Evolutionary conservation across 805 yeast genomes (phyloP), one percentile per base, ranked within the genome.

Genomic region (Teunomyces tritomae): DNA sequence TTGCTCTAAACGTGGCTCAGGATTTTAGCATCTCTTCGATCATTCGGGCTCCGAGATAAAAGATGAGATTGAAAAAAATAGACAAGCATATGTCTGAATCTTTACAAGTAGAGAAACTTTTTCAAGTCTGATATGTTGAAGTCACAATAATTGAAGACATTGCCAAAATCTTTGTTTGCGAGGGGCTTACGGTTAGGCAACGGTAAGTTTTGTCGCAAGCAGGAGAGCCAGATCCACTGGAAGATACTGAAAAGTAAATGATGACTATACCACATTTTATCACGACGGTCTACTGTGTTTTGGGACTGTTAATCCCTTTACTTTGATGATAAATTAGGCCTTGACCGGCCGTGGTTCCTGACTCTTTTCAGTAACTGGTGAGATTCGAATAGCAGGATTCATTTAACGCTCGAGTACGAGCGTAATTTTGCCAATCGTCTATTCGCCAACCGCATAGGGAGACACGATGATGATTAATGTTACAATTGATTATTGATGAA

Each of bases 71-170:
- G 79, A 78, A 80, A 80, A 76, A 75, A 42, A 72, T 67, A 69
- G 96, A 91, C 97, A 91, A 91, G 97, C 97, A 91, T 91, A 91
- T 91, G 96, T 90, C 97, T 84, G 96, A 90, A 68, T 71, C 68
- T 54, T n/a, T 66, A 57, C 49, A 64, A 73, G 89, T 80, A 73
- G 90, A 81, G 66, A 80, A 71, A 66, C 61, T 68, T 77, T 68
- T 75, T 81, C 79, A 56, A 55, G 76, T 72, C 78, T 73, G 77
- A 73, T 72, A 62, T 47, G 53, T 39, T 39, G 43, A 28, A 42
- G 46, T n/a, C 55, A 47, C 46, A 49, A 52, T 49, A 45, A 56
- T 58, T 52, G 62, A 55, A 56, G 67, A 57, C 46, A 52, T 55
- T 51, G 57, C 50, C 46, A 55, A 56, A 54, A 55, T 50, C 56